Evolutionary conservation across 768 basidiomycete genomes (phyloP).

Genomic region (Harrya chromipes): DNA sequence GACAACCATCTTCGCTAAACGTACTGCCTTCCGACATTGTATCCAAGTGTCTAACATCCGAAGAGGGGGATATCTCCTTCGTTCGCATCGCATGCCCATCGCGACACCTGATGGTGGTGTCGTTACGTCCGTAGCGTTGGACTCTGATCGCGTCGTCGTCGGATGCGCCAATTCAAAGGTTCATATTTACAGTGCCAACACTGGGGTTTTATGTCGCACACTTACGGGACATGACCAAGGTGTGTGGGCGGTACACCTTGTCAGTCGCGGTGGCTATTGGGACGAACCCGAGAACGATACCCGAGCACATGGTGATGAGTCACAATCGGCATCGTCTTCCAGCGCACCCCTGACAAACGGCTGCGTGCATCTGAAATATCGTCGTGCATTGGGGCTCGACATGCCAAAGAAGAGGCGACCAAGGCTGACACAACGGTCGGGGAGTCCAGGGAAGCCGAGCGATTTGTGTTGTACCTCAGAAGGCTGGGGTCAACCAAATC

Average conservation of each 20-base stretch:
- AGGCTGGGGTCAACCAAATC: slow-evolving; percentile 87
- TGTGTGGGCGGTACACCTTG: slow-evolving; percentile 89
- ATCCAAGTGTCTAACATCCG: slow-evolving; percentile 76
- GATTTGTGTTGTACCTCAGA: slow-evolving; percentile 62
- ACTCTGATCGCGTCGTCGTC: slow-evolving; percentile 80
- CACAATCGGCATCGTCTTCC: background rate
- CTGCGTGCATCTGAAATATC: slow-evolving; percentile 35
- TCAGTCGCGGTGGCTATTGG: slow-evolving; percentile 60
- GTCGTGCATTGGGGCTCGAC: slow-evolving; percentile 49
- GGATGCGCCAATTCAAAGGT: slow-evolving; percentile 85
- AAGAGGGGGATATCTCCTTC: slow-evolving; percentile 65
- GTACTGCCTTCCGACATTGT: background rate
- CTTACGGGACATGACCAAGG: slow-evolving; percentile 83
- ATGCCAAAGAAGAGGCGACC: slow-evolving; percentile 20
- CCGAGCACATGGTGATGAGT: slow-evolving; percentile 7
- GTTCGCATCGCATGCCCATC: slow-evolving; percentile 54
- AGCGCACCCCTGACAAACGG: slow-evolving; percentile 16
- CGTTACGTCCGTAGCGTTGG: slow-evolving; percentile 85
- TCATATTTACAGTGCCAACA: slow-evolving; percentile 77
- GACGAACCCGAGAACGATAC: slow-evolving; percentile 15
- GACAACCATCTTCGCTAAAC: background rate
- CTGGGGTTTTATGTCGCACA: slow-evolving; percentile 72
- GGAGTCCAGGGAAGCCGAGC: slow-evolving; percentile 38
- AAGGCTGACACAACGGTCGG: slow-evolving; percentile 15
- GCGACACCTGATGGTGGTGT: slow-evolving; percentile 52